phyloP scores from a whole-genome alignment of 352 stramenopile genomes.

The Phytophthora pini region DNA sequence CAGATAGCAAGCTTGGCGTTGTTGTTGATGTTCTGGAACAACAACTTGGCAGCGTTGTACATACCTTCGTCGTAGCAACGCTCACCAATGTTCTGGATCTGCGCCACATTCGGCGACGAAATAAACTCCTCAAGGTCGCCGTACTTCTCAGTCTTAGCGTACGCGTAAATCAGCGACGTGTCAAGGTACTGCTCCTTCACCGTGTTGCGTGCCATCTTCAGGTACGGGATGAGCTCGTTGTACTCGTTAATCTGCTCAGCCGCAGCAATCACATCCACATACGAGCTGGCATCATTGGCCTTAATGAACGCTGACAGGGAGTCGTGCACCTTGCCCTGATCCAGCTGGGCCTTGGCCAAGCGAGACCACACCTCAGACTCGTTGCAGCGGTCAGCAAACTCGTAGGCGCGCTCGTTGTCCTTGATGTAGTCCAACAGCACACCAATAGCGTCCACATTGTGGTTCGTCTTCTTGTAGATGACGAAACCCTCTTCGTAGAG shows the following conservation, averaged over 20 bases:
- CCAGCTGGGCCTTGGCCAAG: conserved; percentile 98
- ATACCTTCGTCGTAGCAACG: conserved; percentile 98
- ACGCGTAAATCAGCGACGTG: conserved; percentile 99
- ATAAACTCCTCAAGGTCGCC: conserved; percentile 99
- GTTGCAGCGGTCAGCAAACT: conserved; percentile 99
- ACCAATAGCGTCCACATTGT: conserved; percentile 95
- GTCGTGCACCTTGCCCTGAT: conserved; percentile 95
- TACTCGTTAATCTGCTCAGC: conserved; percentile 97
- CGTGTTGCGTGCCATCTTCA: conserved; percentile 99
- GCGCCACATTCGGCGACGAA: conserved; percentile 98
- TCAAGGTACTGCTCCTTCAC: conserved; percentile 99
- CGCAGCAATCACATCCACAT: conserved; percentile 97
- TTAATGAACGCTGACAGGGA: conserved; percentile 99
- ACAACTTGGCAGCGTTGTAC: conserved; percentile 98
- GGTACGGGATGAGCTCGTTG: conserved; percentile 97
- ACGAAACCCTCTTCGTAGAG: conserved; percentile 99
- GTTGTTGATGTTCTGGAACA: conserved; percentile 99
- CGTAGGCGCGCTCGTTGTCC: conserved; percentile 98
- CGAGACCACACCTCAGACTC: conserved; percentile 99
- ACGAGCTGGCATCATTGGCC: conserved; percentile 97
- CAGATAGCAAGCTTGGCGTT: conserved; percentile 99
- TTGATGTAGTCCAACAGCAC: conserved; percentile 97
- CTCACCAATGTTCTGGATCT: conserved; percentile 99
- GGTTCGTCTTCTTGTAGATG: conserved; percentile 99
- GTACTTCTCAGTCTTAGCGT: conserved; percentile 98